Percentiles rank a stretch among this genome's conserved stretches.
Evolutionary conservation across 306 rosid species (phyloP).

Genomic region (Ammopiptanthus mongolicus): DNA sequence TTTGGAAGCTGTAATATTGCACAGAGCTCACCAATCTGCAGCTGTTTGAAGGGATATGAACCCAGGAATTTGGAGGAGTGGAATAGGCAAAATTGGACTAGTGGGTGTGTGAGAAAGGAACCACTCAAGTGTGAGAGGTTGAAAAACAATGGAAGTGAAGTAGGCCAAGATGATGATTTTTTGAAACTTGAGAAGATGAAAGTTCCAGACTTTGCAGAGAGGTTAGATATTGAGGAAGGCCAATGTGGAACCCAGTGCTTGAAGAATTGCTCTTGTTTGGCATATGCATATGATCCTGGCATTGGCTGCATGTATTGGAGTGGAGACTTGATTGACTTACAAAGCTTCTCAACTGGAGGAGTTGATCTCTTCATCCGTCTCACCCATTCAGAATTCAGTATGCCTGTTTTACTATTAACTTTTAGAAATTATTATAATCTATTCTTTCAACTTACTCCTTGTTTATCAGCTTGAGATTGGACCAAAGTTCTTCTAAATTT

Average conservation of each 20-base stretch:
- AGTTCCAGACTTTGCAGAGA: constrained; percentile 33
- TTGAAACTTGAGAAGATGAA: constrained; percentile 25
- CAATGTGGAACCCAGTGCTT: constrained; percentile 23
- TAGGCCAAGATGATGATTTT: constrained; percentile 21
- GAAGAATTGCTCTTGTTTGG: constrained; percentile 37
- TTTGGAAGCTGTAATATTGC: constrained; percentile 35
- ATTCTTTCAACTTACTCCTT: not conserved
- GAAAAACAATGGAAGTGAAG: constrained; percentile 16
- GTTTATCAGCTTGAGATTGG: not conserved
- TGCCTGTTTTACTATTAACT: not conserved
- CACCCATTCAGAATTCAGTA: constrained; percentile 39
- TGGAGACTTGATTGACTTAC: constrained; percentile 20
- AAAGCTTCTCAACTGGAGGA: constrained; percentile 26
- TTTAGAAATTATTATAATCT: not conserved
- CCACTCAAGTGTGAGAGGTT: constrained; percentile 13
- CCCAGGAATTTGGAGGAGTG: constrained; percentile 33
- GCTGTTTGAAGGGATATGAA: constrained; percentile 43
- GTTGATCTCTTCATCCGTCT: constrained; percentile 34
- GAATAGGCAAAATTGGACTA: constrained; percentile 32
- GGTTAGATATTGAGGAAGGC: constrained; percentile 10
- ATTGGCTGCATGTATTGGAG: constrained; percentile 42
- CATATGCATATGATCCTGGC: constrained; percentile 31
- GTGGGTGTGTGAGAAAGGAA: constrained; percentile 42
- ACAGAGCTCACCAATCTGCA: constrained; percentile 23
- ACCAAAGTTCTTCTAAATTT: not conserved